A percentile compares a stretch with the other conserved stretches of the same genome.
These are phyloP conservation scores for Eutrema salsugineum DNA, from an alignment of 441 rosid species.

Conservation along the genomic window DNA sequence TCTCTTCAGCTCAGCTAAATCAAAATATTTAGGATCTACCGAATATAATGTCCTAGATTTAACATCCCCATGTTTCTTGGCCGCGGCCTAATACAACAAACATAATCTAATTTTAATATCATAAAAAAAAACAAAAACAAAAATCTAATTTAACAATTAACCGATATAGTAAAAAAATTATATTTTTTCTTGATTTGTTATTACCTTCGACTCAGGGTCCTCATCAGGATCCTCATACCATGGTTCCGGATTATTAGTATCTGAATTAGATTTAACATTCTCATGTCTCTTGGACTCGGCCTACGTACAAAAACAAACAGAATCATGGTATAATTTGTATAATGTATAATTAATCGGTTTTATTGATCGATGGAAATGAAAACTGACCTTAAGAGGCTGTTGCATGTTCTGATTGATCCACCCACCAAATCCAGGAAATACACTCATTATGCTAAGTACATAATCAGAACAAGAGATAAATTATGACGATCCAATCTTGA, in stretches of 20 bases:
- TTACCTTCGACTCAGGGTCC: background rate
- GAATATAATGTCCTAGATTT: background rate
- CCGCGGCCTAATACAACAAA: background rate
- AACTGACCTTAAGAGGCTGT: background rate
- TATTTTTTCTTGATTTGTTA: background rate
- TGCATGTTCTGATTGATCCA: slow-evolving; percentile 29
- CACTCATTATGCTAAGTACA: background rate
- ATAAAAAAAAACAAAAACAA: too few relatives aligned
- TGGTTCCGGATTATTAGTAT: background rate
- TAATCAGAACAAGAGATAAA: too few relatives aligned
- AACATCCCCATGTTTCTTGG: background rate
- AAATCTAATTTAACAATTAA: too few relatives aligned
- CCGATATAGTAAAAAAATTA: background rate
- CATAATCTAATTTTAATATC: background rate
- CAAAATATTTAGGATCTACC: background rate
- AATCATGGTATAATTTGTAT: background rate
- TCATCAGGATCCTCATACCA: background rate
- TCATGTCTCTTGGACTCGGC: background rate
- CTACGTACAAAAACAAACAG: background rate
- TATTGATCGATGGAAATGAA: background rate
- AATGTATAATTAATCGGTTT: background rate
- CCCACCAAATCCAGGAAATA: background rate
- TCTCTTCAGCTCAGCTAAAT: slow-evolving; percentile 40
- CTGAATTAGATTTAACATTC: background rate
- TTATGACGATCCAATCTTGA: background rate